Base-by-base conservation (phyloP, 1,284 basidiomycete genomes). In the Ganoderma boninense region DNA sequence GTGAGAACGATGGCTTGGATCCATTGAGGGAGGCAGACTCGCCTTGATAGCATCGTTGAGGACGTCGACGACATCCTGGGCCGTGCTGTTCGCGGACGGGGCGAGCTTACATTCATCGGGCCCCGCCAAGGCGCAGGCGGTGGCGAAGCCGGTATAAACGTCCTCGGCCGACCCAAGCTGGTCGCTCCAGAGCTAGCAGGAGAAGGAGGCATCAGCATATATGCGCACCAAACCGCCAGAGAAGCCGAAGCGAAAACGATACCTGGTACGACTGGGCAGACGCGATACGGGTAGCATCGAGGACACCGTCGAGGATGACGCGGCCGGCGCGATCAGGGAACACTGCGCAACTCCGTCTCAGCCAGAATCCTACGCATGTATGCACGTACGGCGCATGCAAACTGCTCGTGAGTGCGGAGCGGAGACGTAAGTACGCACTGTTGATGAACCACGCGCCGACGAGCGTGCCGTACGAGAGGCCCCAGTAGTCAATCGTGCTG, bases 301-400 rank as follows among this genome's bases (percentile, higher is more conserved):
- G 63, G 3, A 73, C 68, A 5, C 72, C 68, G 32, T 75, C 74
- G 13, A 75, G 63, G 32, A 75, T 75, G 7, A 75, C 66, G 7
- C 44, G 62, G 14, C 74, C 74, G 38, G 72, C 72, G 6, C 74
- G 72, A 40, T 75, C 69, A 3, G 73, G 73, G 49, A 72, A 72
- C 71, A 70, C 71, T 72, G 63, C 2, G 23, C 10, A 20, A 5
- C 14, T 59, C 29, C 4, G 1, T 0, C 8, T 62, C 23, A 62
- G 23, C 60, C 23, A 2, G n/a, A n/a, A n/a, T n/a, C n/a, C n/a
- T n/a, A n/a, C n/a, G n/a, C n/a, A n/a, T n/a, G n/a, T n/a, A n/a
- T n/a, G n/a, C n/a, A n/a, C n/a, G n/a, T n/a, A n/a, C n/a, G n/a
- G n/a, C n/a, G n/a, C n/a, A n/a, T n/a, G n/a, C n/a, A n/a, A n/a